Conservation (phyloP, 306 rosid species). For the Acacia confusa region DNA sequence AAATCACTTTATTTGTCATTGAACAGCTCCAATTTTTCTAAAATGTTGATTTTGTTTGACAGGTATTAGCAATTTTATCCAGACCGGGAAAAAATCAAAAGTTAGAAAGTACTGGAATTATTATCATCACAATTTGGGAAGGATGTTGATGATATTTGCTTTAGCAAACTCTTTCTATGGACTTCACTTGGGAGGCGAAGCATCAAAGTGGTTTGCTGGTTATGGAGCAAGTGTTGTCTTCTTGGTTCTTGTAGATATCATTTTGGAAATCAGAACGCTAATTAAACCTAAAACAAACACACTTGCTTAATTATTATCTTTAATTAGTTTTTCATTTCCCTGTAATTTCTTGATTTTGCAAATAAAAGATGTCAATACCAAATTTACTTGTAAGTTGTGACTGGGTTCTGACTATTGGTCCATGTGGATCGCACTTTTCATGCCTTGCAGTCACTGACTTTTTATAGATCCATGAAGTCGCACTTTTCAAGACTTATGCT, state of each 20-base stretch:
- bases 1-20: neutral
- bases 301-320: neutral
- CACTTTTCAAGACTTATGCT: too few species aligned
- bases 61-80: neutral
- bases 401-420: too few species aligned
- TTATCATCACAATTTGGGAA: slow-evolving; percentile 38
- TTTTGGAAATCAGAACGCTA: slow-evolving; percentile 29
- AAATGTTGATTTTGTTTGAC: neutral
- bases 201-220: slow-evolving; percentile 33
- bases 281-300: neutral
- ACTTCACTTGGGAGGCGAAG: slow-evolving; percentile 34
- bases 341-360: neutral
- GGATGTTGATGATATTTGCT: slow-evolving; percentile 32
- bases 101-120: slow-evolving; percentile 35
- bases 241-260: neutral
- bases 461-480: too few species aligned
- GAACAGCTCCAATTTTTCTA: neutral
- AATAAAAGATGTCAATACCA: too few species aligned
- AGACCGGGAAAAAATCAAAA: slow-evolving; percentile 8
- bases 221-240: slow-evolving; percentile 23
- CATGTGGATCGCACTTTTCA: too few species aligned
- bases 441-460: too few species aligned
- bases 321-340: neutral
- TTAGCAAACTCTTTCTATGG: slow-evolving; percentile 33
- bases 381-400: too few species aligned